Percentiles rank a stretch among this genome's conserved stretches.
Conservation (phyloP, 164 flowering plant species). For the Berberis thunbergii region DNA sequence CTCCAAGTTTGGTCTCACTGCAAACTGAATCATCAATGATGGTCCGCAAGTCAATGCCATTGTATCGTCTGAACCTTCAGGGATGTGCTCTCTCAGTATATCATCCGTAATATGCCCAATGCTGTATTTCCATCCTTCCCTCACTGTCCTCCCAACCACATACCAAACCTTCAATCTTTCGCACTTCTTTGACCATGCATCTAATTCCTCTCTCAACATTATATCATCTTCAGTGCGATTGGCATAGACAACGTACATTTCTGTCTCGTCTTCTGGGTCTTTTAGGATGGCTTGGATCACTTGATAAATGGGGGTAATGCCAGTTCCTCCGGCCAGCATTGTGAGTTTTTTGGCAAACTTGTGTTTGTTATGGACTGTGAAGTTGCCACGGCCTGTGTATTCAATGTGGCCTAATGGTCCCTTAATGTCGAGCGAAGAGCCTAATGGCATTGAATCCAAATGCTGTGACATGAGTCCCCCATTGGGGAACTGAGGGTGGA, state of each 20-base stretch:
- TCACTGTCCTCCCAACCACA: constrained; percentile 38
- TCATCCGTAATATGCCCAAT: constrained; percentile 57
- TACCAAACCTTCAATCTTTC: constrained; percentile 80
- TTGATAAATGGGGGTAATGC: constrained; percentile 93
- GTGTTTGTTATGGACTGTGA: constrained; percentile 55
- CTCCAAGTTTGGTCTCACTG: constrained; percentile 81
- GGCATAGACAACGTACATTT: constrained; percentile 83
- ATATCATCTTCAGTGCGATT: constrained; percentile 89
- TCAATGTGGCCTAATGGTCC: constrained; percentile 95
- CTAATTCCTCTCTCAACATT: constrained; percentile 66
- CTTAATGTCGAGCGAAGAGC: constrained; percentile 53
- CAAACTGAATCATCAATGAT: constrained; percentile 85
- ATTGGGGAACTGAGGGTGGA: constrained; percentile 68
- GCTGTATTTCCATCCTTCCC: constrained; percentile 77
- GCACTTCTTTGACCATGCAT: constrained; percentile 49
- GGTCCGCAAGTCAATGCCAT: constrained; percentile 88
- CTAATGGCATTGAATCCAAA: constrained; percentile 55
- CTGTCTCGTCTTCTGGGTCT: constrained; percentile 82
- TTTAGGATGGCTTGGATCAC: constrained; percentile 70
- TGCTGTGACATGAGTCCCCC: constrained; percentile 87
- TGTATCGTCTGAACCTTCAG: constrained; percentile 34
- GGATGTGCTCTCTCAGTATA: constrained; percentile 63
- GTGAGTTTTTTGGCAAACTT: constrained; percentile 64
- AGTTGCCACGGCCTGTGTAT: constrained; percentile 63
- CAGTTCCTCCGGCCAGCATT: constrained; percentile 93